Conservation (phyloP, 768 basidiomycete species). For the Pulveroboletus sp. region DNA sequence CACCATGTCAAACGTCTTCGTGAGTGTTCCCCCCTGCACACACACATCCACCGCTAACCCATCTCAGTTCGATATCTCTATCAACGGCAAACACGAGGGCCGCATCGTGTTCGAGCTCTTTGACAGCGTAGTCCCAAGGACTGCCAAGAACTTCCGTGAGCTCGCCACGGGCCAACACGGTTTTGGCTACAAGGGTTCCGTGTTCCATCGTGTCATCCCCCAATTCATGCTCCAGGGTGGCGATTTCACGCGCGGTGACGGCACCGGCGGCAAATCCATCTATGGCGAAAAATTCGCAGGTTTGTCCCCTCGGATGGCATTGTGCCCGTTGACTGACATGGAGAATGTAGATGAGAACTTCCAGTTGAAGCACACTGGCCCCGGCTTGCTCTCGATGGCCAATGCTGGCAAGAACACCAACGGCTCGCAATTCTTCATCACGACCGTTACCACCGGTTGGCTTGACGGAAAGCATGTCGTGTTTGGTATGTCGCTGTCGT, state of each 20-base stretch:
- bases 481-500: constrained; percentile 54
- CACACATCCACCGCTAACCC: background rate
- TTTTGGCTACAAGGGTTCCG: constrained; percentile 64
- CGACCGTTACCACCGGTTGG: constrained; percentile 74
- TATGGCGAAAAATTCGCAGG: constrained; percentile 68
- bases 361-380: constrained; percentile 66
- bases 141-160: constrained; percentile 84
- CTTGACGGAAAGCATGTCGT: constrained; percentile 85
- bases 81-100: constrained; percentile 40
- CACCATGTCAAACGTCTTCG: constrained; percentile 24
- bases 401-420: constrained; percentile 84
- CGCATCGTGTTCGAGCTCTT: constrained; percentile 84
- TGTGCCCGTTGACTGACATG: too few relatives aligned
- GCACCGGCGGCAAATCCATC: constrained; percentile 81
- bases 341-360: constrained; percentile 77
- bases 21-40: background rate
- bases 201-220: constrained; percentile 84
- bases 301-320: constrained; percentile 25
- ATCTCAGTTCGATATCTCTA: constrained; percentile 63
- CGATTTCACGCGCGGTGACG: constrained; percentile 70
- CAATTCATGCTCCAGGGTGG: constrained; percentile 90
- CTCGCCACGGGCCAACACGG: constrained; percentile 75
- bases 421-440: constrained; percentile 91
- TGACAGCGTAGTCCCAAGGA: constrained; percentile 74
- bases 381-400: constrained; percentile 73